These are phyloP conservation scores for Apiospora hydei DNA, from an alignment of 2,329 filamentous ascomycete genomes.

Conservation along the genomic window DNA sequence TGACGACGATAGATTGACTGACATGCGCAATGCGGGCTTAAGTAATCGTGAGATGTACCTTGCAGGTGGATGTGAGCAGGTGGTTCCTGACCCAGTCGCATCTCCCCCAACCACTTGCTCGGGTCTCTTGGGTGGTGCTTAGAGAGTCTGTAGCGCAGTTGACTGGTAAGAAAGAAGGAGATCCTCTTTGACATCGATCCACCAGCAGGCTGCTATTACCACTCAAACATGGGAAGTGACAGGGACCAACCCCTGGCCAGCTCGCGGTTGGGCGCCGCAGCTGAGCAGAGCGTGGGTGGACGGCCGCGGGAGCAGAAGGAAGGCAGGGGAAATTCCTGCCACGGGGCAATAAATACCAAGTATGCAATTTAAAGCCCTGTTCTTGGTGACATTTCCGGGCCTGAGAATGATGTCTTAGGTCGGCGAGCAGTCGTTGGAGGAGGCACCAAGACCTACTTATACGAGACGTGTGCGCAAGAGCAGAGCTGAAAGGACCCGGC, in stretches of 20 bases:
- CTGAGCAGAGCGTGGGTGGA: not conserved
- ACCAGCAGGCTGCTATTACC: conserved; percentile 13
- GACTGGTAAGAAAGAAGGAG: conserved; percentile 13
- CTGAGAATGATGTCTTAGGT: conserved; percentile 17
- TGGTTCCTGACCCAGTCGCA: conserved; percentile 3
- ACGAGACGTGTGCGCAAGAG: conserved; percentile 6
- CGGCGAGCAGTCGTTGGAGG: not conserved
- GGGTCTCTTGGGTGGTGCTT: conserved; percentile 17
- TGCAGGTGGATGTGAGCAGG: not conserved
- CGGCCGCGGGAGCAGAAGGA: conserved; percentile 6
- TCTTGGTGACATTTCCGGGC: conserved; percentile 3
- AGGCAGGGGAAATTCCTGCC: conserved; percentile 9
- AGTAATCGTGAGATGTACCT: not conserved
- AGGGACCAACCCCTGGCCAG: conserved; percentile 6
- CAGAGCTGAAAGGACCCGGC: not conserved
- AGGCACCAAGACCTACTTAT: conserved; percentile 11
- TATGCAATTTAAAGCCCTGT: conserved; percentile 17
- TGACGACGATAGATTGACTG: not conserved
- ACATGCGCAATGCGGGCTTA: not conserved
- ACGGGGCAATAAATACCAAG: not conserved
- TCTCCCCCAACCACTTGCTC: conserved; percentile 15
- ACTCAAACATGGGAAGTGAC: conserved; percentile 18
- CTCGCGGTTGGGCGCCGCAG: conserved; percentile 5
- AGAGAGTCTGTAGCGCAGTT: not conserved
- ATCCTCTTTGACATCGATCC: conserved; percentile 17